A percentile compares a stretch with the other conserved stretches of the same genome.
Conservation (phyloP, 2,329 filamentous ascomycete species). For the Fusarium sulawesiense region DNA sequence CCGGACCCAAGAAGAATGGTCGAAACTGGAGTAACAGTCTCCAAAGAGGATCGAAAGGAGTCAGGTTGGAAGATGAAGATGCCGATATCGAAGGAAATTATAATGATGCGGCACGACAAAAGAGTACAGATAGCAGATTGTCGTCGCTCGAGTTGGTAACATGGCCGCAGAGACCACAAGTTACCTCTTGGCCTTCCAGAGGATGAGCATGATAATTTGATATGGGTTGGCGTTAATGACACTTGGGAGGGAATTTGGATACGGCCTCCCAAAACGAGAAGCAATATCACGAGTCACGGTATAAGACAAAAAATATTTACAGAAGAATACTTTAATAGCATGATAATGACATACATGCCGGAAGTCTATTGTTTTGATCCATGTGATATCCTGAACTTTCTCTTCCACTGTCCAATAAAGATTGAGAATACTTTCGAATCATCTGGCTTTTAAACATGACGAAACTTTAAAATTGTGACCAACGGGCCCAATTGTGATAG, state of each 20-base stretch:
- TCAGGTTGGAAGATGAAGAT: constrained; percentile 43
- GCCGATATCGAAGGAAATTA: constrained; percentile 38
- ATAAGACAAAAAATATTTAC: background rate
- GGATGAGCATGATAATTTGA: constrained; percentile 7
- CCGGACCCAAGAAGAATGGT: constrained; percentile 24
- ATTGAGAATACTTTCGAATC: background rate
- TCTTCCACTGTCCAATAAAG: background rate
- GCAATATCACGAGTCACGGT: constrained; percentile 1
- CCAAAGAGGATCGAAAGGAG: constrained; percentile 37
- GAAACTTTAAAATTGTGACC: background rate
- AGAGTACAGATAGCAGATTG: constrained; percentile 30
- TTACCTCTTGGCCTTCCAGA: constrained; percentile 32
- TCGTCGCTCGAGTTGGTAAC: constrained; percentile 43
- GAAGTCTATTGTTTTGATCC: background rate
- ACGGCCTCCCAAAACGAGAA: constrained; percentile 11
- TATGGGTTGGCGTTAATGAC: constrained; percentile 28
- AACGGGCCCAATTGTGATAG: background rate
- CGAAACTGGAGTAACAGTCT: constrained; percentile 39
- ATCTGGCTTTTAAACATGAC: background rate
- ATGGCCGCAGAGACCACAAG: constrained; percentile 37
- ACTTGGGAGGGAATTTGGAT: background rate
- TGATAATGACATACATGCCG: background rate
- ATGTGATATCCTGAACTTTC: background rate
- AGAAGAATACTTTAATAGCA: constrained; percentile 3
- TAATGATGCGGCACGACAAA: constrained; percentile 25